Percentiles rank a stretch among this genome's conserved stretches.
Evolutionary conservation across 305 asterid genomes (phyloP).

Genomic region (Fraxinus paxiana): DNA sequence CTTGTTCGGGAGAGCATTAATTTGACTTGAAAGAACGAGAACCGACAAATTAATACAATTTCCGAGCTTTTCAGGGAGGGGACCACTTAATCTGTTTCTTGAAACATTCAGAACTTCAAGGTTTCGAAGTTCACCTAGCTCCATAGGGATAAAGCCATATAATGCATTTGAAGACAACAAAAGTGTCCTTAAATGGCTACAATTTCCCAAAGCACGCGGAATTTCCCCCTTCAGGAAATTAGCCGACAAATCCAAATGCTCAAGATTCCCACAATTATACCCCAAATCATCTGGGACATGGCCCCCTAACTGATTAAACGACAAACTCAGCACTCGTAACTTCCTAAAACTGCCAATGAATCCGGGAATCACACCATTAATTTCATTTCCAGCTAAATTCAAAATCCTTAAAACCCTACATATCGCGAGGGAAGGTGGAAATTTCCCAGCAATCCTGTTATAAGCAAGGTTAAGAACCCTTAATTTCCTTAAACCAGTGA

Average conservation of each 20-base stretch:
- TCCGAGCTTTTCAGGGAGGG: slow-evolving; percentile 39
- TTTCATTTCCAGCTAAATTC: slow-evolving; percentile 41
- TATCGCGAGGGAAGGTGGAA: slow-evolving; percentile 40
- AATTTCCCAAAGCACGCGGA: slow-evolving; percentile 39
- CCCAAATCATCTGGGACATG: slow-evolving; percentile 30
- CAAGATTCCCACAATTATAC: slow-evolving; percentile 37
- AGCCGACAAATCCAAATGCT: slow-evolving; percentile 49
- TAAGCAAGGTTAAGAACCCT: slow-evolving; percentile 43
- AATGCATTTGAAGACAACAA: slow-evolving; percentile 45
- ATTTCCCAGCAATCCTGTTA: slow-evolving; percentile 36
- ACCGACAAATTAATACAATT: slow-evolving; percentile 33
- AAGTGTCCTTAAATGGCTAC: slow-evolving; percentile 45
- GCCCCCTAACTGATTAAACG: slow-evolving; percentile 46
- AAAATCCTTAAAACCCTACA: slow-evolving; percentile 37
- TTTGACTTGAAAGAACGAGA: slow-evolving; percentile 39
- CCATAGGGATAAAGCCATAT: slow-evolving; percentile 39
- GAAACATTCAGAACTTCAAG: slow-evolving; percentile 51
- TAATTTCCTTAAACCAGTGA: slow-evolving; percentile 30
- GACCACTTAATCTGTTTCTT: slow-evolving; percentile 35
- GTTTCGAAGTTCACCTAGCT: slow-evolving; percentile 36
- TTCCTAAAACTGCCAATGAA: slow-evolving; percentile 29
- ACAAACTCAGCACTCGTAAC: slow-evolving; percentile 38
- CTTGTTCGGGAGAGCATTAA: slow-evolving; percentile 19
- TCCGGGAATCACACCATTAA: slow-evolving; percentile 38
- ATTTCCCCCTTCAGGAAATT: slow-evolving; percentile 46